Percentiles rank a stretch among this genome's conserved stretches.
Conservation (phyloP, 2,329 filamentous ascomycete species). For the Phoma herbarum region DNA sequence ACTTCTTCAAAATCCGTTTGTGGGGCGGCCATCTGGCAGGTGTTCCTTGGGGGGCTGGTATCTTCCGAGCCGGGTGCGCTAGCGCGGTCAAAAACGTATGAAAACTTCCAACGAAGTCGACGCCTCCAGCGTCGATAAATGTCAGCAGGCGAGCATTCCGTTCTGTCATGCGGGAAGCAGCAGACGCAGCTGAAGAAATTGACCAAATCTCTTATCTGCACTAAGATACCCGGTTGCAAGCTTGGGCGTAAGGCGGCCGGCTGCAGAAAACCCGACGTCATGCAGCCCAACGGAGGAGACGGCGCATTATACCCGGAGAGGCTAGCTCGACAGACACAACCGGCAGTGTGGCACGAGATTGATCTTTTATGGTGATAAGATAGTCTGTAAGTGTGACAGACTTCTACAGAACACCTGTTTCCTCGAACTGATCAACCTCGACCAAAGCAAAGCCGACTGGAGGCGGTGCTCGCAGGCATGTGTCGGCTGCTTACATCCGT, state of each 20-base stretch:
- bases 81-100: conserved; percentile 18
- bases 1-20: conserved; percentile 26
- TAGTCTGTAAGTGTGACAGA: neutral
- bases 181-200: conserved; percentile 14
- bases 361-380: neutral
- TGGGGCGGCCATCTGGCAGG: conserved; percentile 17
- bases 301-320: conserved; percentile 1
- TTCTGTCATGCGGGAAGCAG: conserved; percentile 9
- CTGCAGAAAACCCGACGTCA: conserved; percentile 14
- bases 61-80: conserved; percentile 14
- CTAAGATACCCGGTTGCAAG: conserved; percentile 14
- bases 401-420: neutral
- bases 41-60: conserved; percentile 3
- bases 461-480: neutral
- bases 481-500: neutral
- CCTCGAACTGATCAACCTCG: neutral
- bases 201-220: conserved; percentile 24
- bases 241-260: conserved; percentile 17
- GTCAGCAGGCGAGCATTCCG: conserved; percentile 35
- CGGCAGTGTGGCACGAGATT: conserved; percentile 2
- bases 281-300: conserved; percentile 1
- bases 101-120: conserved; percentile 25
- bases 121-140: conserved; percentile 30
- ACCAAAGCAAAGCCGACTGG: too few relatives aligned
- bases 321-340: conserved; percentile 1